Conservation (phyloP, 345 rosid species). For the Salix dunnii region DNA sequence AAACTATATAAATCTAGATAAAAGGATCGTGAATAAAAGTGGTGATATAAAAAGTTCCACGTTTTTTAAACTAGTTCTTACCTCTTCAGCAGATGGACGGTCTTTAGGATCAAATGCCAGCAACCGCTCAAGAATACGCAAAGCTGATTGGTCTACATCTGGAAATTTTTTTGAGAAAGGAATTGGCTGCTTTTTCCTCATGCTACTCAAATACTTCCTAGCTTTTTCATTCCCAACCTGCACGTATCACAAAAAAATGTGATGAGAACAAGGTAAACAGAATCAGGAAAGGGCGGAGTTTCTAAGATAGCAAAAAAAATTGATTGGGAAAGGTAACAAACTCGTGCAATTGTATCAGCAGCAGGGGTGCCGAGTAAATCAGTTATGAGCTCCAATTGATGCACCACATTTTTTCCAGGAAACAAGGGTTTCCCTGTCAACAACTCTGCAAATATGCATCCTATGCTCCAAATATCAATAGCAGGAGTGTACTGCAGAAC, state of each 20-base stretch:
- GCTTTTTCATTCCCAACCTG: conserved; percentile 97
- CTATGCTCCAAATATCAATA: conserved; percentile 97
- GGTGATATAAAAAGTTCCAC: not conserved
- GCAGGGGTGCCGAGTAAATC: conserved; percentile 97
- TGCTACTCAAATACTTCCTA: conserved; percentile 73
- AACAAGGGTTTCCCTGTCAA: conserved; percentile 85
- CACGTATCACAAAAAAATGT: conserved; percentile 25
- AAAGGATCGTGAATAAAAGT: not conserved
- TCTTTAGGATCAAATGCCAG: conserved; percentile 94
- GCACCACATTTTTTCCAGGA: conserved; percentile 94
- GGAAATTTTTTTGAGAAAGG: conserved; percentile 27
- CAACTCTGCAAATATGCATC: conserved; percentile 97
- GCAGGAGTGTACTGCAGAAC: conserved; percentile 93
- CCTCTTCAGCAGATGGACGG: conserved; percentile 94
- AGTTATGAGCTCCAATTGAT: conserved; percentile 84
- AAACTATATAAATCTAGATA: not conserved
- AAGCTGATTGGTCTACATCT: conserved; percentile 46
- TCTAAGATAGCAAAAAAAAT: conserved; percentile 7
- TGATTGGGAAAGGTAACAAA: conserved; percentile 35
- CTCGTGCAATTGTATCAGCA: conserved; percentile 70
- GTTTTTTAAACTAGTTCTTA: conserved; percentile 21
- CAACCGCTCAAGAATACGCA: conserved; percentile 70
- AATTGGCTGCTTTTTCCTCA: conserved; percentile 55
- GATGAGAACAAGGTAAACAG: conserved; percentile 1
- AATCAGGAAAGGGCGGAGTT: conserved; percentile 6